phyloP scores from a whole-genome alignment of 116 monocot genomes.

The Dioscorea cayenensis region DNA sequence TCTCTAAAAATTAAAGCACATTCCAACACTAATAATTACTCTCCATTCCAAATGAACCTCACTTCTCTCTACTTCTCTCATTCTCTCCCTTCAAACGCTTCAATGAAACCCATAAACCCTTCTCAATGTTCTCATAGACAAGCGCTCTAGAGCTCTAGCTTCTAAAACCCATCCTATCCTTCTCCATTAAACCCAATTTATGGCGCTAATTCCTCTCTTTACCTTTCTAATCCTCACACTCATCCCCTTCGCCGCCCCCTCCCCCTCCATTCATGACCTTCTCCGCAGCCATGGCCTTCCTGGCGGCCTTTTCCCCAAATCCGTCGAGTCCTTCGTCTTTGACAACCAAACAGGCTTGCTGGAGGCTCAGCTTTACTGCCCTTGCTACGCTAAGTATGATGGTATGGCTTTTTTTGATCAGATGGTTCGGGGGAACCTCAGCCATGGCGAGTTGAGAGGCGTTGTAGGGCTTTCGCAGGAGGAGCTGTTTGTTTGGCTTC shows the following conservation, averaged over 20 bases:
- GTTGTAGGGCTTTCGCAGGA: slow-evolving; percentile 76
- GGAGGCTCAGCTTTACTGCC: slow-evolving; percentile 42
- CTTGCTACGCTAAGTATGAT: slow-evolving; percentile 70
- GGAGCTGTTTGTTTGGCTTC: slow-evolving; percentile 94
- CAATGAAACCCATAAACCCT: not conserved
- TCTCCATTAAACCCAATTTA: not conserved
- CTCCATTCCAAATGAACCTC: no score
- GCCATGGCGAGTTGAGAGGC: slow-evolving; percentile 63
- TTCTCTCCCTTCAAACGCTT: not conserved
- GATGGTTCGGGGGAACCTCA: slow-evolving; percentile 65
- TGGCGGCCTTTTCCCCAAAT: slow-evolving; percentile 68
- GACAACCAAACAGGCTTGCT: slow-evolving; percentile 49
- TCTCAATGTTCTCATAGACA: not conserved
- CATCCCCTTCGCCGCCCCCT: not conserved
- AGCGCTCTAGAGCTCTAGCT: not conserved
- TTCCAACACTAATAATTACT: no score
- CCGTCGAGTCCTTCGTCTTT: slow-evolving; percentile 43
- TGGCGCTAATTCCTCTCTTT: not conserved
- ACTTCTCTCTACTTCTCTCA: no score
- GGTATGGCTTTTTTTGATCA: slow-evolving; percentile 60
- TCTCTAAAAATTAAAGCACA: no score
- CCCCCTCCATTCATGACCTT: slow-evolving; percentile 46
- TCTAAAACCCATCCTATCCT: not conserved
- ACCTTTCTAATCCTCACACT: not conserved
- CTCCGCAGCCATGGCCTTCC: slow-evolving; percentile 77